These are phyloP conservation scores for Syncephalastrum racemosum DNA, from an alignment of 371 early-diverging fungal species.

Conservation along the genomic window DNA sequence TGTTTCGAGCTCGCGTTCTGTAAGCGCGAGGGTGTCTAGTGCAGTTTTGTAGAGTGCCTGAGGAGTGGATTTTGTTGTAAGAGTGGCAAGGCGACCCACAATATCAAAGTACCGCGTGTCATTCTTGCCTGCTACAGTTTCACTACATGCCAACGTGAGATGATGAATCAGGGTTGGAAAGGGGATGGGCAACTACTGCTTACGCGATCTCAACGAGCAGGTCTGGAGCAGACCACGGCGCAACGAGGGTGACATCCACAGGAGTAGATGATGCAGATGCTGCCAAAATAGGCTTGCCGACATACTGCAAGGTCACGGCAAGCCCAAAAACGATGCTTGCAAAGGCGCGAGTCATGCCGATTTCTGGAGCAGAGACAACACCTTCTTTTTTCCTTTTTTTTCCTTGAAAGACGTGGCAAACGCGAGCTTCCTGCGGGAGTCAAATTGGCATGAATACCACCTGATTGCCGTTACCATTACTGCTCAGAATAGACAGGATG, in stretches of 20 bases:
- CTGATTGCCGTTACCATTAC: too few relatives aligned
- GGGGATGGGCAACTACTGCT: constrained; percentile 8
- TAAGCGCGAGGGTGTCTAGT: neutral
- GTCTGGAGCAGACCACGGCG: constrained; percentile 62
- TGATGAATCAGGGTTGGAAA: neutral
- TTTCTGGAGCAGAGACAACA: too few relatives aligned
- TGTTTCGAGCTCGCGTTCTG: constrained; percentile 20
- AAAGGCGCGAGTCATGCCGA: too few relatives aligned
- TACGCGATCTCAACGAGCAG: constrained; percentile 66
- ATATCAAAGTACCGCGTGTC: constrained; percentile 51
- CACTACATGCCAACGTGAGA: constrained; percentile 36
- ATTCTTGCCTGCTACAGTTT: constrained; percentile 63
- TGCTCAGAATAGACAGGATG: too few relatives aligned
- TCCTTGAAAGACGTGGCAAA: too few relatives aligned
- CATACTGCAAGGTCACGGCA: too few relatives aligned
- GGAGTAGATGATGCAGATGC: constrained; percentile 14
- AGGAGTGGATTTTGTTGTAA: constrained; percentile 6
- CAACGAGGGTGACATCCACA: constrained; percentile 52
- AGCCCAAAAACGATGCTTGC: too few relatives aligned
- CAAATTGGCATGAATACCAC: too few relatives aligned
- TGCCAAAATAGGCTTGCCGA: too few relatives aligned
- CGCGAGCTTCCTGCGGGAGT: too few relatives aligned
- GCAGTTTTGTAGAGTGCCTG: constrained; percentile 8
- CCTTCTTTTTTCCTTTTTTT: too few relatives aligned
- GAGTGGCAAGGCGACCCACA: too few relatives aligned